These are phyloP conservation scores for Phytopythium sindhum DNA, from an alignment of 352 stramenopile genomes.

Conservation along the genomic window DNA sequence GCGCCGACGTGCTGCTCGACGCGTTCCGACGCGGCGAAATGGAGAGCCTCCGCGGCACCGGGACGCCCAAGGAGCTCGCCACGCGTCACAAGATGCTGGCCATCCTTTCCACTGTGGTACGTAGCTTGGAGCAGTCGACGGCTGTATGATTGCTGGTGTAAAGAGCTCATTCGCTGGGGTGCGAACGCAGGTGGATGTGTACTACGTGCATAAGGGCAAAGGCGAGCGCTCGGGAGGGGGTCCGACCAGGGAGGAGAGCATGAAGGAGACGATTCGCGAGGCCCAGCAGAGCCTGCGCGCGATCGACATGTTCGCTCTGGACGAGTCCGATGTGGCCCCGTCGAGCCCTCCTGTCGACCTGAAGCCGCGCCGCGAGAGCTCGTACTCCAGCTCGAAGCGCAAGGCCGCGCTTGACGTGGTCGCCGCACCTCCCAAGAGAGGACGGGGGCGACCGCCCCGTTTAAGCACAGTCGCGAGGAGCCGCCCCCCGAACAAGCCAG, in stretches of 20 bases:
- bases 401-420: not conserved
- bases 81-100: slow-evolving; percentile 35
- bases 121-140: not conserved
- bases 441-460: not conserved
- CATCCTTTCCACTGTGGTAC: slow-evolving; percentile 26
- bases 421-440: not conserved
- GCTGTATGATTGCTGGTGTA: not conserved
- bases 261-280: slow-evolving; percentile 25
- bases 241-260: slow-evolving; percentile 29
- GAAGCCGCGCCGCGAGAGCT: not conserved
- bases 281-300: slow-evolving; percentile 18
- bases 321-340: not conserved
- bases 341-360: not conserved
- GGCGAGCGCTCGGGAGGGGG: not conserved
- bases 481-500: not conserved
- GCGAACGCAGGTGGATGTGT: slow-evolving; percentile 26
- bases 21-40: slow-evolving; percentile 36
- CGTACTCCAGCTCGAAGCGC: not conserved
- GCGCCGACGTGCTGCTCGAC: slow-evolving; percentile 35
- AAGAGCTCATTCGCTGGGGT: not conserved
- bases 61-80: slow-evolving; percentile 29
- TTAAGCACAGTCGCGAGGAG: not conserved
- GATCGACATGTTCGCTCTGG: slow-evolving; percentile 12
- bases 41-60: slow-evolving; percentile 26
- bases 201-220: slow-evolving; percentile 28